Percentiles rank a stretch among this genome's conserved stretches.
These are phyloP conservation scores for Cystofilobasidium bisporidii DNA, from an alignment of 768 basidiomycete genomes.

Conservation along the genomic window DNA sequence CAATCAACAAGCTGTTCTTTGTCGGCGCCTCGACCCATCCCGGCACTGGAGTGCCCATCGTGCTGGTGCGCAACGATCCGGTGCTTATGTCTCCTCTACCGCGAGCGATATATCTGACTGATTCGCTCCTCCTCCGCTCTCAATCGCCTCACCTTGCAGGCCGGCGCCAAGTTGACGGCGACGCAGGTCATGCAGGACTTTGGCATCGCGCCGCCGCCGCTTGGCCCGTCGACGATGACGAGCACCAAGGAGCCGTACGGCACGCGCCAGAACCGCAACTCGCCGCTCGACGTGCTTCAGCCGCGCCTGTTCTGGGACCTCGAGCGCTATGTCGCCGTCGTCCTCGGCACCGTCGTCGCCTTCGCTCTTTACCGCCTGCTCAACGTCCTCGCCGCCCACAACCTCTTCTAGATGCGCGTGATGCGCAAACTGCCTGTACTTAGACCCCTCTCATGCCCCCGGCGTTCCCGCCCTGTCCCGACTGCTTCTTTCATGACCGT, in stretches of 20 bases:
- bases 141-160: constrained; percentile 13
- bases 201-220: not conserved
- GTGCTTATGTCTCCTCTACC: constrained; percentile 31
- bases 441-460: too few relatives aligned
- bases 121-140: constrained; percentile 23
- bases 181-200: constrained; percentile 40
- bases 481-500: too few relatives aligned
- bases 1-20: constrained; percentile 41
- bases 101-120: constrained; percentile 41
- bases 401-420: too few relatives aligned
- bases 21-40: constrained; percentile 45
- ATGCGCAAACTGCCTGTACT: too few relatives aligned
- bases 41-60: constrained; percentile 38
- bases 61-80: not conserved
- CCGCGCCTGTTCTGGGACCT: constrained; percentile 9
- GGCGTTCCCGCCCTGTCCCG: too few relatives aligned
- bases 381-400: too few relatives aligned
- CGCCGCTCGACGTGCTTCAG: constrained; percentile 22
- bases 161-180: constrained; percentile 41
- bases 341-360: not conserved
- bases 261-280: not conserved
- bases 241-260: constrained; percentile 14
- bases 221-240: constrained; percentile 32
- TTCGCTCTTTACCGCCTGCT: not conserved
- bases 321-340: not conserved